Evolutionary conservation across 148 eudicot species (phyloP), one percentile per base, ranked within the genome.

Genomic region (Chenopodium suecicum): DNA sequence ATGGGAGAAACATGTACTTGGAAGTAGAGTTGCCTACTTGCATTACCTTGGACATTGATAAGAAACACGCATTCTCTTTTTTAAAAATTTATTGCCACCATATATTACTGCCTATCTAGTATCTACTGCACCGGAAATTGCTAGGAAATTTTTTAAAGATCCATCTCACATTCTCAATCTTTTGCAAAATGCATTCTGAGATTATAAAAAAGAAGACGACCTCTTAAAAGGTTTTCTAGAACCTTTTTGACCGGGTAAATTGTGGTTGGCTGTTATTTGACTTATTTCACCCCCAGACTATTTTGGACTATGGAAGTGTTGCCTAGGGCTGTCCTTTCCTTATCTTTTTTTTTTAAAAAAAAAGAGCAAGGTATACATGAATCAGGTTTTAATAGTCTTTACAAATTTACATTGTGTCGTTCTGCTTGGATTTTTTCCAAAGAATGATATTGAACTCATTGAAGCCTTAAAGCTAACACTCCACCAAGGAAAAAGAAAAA

Each of bases 401-500:
- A 12, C 48, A 12, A 5, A 5, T 41, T 41, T 29, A 34, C 2
- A 25, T 47, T 73, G 6, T 41, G 76, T 4, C 31, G 4, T 27
- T 67, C 2, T 29, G 70, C 32, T 19, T 25, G 37, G 19, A 11
- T 67, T 66, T 67, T 10, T 27, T 4, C 37, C 29, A 25, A 27
- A 10, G 19, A 9, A 29, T 37, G 31, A 29, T 16, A 67, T 27
- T 67, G 70, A 67, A 67, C 4, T 37, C 66, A 20, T 20, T 67
- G 70, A 67, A 67, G 17, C 70, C 66, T 5, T 20, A 62, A 8
- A 62, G 16, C 5, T 56, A 17, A n/a, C 66, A 34, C 19, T 29
- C 17, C 37, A 25, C 37, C 19, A 56, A 17, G 37, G 70, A 9
- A 63, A 56, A 73, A 70, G 14, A 80, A 73, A 70, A n/a, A 80